These are phyloP conservation scores for Isatis lusitanica DNA, from an alignment of 441 rosid species.

Conservation along the genomic window DNA sequence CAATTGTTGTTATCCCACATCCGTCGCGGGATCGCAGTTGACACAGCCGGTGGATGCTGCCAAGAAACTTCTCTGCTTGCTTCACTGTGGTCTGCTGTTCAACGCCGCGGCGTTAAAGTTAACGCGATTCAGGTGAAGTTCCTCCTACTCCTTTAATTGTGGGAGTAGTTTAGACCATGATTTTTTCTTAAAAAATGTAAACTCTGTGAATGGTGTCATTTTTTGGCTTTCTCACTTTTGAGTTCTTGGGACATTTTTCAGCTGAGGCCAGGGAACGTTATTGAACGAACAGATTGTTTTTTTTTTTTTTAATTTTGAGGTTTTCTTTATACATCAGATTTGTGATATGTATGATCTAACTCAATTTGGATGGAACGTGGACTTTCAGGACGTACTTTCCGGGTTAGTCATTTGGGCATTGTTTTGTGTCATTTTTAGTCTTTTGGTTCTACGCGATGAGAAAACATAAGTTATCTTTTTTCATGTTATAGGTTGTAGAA, in stretches of 20 bases:
- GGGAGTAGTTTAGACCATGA: neutral
- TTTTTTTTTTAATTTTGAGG: neutral
- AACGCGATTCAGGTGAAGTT: constrained; percentile 62
- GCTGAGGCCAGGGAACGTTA: constrained; percentile 83
- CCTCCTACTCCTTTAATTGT: too few species aligned
- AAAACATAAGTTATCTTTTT: neutral
- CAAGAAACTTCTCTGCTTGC: constrained; percentile 22
- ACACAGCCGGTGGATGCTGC: neutral
- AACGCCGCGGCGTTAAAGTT: constrained; percentile 68
- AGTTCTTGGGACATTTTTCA: constrained; percentile 35
- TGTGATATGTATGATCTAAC: neutral
- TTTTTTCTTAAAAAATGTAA: neutral
- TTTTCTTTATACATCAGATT: neutral
- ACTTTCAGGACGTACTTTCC: constrained; percentile 67
- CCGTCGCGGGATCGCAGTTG: neutral
- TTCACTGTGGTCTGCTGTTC: constrained; percentile 58
- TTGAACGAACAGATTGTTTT: constrained; percentile 76
- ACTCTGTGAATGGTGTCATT: neutral
- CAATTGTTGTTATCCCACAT: constrained; percentile 17
- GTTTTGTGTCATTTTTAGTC: neutral
- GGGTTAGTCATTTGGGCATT: constrained; percentile 45
- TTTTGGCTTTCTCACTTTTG: neutral
- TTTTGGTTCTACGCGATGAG: neutral
- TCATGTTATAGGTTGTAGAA: constrained; percentile 55
- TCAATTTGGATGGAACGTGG: constrained; percentile 20